Base-by-base conservation (phyloP, 768 basidiomycete species). In the Leccinum longicurvipes region DNA sequence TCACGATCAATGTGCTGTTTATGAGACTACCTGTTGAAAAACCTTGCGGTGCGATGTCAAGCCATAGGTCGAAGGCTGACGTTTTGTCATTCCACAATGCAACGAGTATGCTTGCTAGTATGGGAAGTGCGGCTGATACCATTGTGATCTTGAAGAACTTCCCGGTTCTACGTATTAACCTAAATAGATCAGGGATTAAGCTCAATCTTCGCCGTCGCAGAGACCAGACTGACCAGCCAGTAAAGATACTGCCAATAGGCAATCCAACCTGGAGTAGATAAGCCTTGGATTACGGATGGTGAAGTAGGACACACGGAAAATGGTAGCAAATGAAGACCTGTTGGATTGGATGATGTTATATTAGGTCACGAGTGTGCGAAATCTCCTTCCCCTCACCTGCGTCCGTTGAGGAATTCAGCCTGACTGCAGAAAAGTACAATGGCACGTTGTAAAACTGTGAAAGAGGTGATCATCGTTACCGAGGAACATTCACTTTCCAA, bases 1-100 rank as follows among this genome's bases (percentile, higher is more conserved):
- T 62, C 59, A 91, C 91, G 67, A 93, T 91, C 44, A 93, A 74
- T 8, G 90, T 92, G 60, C 81, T 87, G n/a, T 91, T 93, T 64
- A 93, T 89, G 53, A 91, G 76, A 67, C 85, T 86, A 23, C 89
- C 84, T 81, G 89, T 87, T 19, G 91, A 91, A 59, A 93, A 85
- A 15, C 88, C 89, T 71, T 89, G 88, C 1, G 88, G 90, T 41
- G 88, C 75, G 53, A 93, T 77, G 70, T 93, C 89, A 41, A 86
- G 59, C 89, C 89, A 91, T 31, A 91, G 73, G 66, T 87, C 83
- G 60, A 82, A 77, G 27, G 73, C 24, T 17, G 86, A 76, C 4
- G 86, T 82, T 31, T 79, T 67, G 41, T 85, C 76, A 61, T 77
- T 79, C 92, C 95, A 95, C 27, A 73, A 74, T 42, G 81, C 74